Conservation (phyloP, 768 basidiomycete species). For the Heimioporus sp. region DNA sequence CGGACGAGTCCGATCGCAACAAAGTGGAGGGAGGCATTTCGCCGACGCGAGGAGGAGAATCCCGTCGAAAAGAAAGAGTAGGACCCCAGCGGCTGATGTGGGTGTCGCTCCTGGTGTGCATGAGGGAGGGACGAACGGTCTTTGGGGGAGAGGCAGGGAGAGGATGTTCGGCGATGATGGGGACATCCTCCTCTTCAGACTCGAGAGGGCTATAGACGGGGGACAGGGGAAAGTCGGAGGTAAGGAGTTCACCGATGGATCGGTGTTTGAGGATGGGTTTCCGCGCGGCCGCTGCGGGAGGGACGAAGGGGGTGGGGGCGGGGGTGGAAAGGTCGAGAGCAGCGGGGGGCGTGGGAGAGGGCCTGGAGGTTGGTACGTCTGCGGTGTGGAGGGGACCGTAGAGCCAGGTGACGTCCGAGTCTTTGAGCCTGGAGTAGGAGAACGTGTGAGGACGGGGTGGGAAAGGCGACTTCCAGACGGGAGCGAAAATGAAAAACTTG, state of each 20-base stretch:
- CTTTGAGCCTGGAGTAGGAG: conserved; percentile 82
- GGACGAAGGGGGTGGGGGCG: conserved; percentile 30
- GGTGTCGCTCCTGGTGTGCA: conserved; percentile 88
- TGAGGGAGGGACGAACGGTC: conserved; percentile 50
- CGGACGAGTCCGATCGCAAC: conserved; percentile 18
- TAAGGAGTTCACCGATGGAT: conserved; percentile 86
- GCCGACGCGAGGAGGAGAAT: conserved; percentile 66
- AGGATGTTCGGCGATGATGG: conserved; percentile 3
- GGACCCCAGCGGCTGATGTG: conserved; percentile 62
- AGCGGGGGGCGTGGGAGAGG: conserved; percentile 37
- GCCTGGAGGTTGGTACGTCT: conserved; percentile 60
- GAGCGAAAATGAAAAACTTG: conserved; percentile 47
- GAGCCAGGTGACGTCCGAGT: conserved; percentile 98
- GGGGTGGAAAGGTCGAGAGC: conserved; percentile 35
- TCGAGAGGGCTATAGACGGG: conserved; percentile 62
- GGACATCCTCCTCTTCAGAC: conserved; percentile 44
- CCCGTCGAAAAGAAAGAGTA: conserved; percentile 49
- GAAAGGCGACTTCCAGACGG: no score
- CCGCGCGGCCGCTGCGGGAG: no score
- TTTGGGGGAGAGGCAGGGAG: no score
- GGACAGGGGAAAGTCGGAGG: conserved; percentile 62
- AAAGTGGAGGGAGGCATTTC: conserved; percentile 10
- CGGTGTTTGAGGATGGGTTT: conserved; percentile 97
- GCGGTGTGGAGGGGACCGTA: conserved; percentile 96
- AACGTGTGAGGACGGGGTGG: conserved; percentile 6